Evolutionary conservation across 768 basidiomycete genomes (phyloP), one percentile per base, ranked within the genome.

Genomic region (Mycena metata): DNA sequence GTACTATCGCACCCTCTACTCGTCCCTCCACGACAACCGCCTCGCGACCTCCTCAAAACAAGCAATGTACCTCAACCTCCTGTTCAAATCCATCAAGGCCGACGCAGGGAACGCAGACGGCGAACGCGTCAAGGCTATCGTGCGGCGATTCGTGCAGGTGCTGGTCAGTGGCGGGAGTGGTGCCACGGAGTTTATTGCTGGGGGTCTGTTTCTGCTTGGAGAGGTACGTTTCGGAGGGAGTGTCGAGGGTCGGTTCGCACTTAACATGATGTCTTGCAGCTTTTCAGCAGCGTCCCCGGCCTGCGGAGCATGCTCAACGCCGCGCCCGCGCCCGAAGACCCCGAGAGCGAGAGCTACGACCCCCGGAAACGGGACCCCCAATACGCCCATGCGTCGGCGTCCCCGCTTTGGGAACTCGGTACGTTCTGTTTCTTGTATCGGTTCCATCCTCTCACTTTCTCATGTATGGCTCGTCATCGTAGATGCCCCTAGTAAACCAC

Each of bases 11-110:
- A 89, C 95, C 0, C 82, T 99, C 0, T 99, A 99, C 72, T 88
- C 90, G n/a, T 96, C 95, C 3, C 82, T 99, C 6, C 88, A 92
- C 55, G 97, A 99, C 73, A 81, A 84, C 1, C 90, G 97, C 16
- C 86, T 99, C 2, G 85, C 90, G 3, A 84, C 85, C 2, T 95
- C 95, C 15, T 92, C 91, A 2, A 99, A 99, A 76, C 96, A 99
- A 77, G 96, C 96, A 7, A 93, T 99, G 91, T 99, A 97, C 78
- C 87, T 99, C 63, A 99, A 98, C 76, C 80, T 99, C 19, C 78
- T 98, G 21, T 96, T 96, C 88, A 96, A 94, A 73, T 91, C 93
- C 2, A 80, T 98, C 71, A 97, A 96, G 79, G 85, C 85, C 4
- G 85, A 86, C 62, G 82, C 76, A 11, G 81, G 79, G 0, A 91